A percentile compares a stretch with the other conserved stretches of the same genome.
phyloP scores from a whole-genome alignment of 2,329 filamentous ascomycete genomes.

The Fusarium graminum region DNA sequence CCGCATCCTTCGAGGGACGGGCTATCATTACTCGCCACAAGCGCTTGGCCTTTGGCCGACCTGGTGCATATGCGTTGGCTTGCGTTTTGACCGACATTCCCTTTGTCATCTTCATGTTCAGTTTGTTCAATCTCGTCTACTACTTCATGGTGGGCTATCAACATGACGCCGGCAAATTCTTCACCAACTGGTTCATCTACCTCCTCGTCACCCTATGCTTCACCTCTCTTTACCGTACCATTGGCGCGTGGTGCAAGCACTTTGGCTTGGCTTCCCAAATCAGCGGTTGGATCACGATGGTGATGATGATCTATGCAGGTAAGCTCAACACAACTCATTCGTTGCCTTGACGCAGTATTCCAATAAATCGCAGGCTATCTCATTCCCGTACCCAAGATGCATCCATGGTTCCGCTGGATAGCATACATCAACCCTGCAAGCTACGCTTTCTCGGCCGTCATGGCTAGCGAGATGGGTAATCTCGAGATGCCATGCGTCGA shows the following conservation, averaged over 20 bases:
- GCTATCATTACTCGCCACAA: constrained; percentile 52
- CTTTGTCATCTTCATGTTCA: constrained; percentile 25
- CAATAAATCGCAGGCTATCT: constrained; percentile 60
- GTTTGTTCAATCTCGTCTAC: constrained; percentile 59
- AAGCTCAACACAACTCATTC: constrained; percentile 53
- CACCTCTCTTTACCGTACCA: background rate
- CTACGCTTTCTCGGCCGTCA: constrained; percentile 72
- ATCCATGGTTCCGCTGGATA: constrained; percentile 64
- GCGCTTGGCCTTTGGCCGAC: constrained; percentile 51
- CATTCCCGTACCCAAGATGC: constrained; percentile 62
- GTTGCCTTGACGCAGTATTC: background rate
- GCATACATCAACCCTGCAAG: constrained; percentile 73
- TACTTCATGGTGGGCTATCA: constrained; percentile 77
- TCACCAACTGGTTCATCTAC: constrained; percentile 56
- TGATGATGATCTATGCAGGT: constrained; percentile 67
- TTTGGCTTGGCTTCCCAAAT: constrained; percentile 6
- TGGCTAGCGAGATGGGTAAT: constrained; percentile 71
- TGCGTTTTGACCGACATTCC: constrained; percentile 33
- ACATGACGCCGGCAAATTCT: constrained; percentile 66
- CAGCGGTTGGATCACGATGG: constrained; percentile 60
- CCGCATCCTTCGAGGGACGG: constrained; percentile 44
- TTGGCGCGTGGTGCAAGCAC: background rate
- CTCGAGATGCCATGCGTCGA: background rate
- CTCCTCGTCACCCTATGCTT: constrained; percentile 57
- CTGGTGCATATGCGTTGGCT: constrained; percentile 40